Evolutionary conservation across 345 rosid species (phyloP).

Genomic region (Pugionium dolabratum): DNA sequence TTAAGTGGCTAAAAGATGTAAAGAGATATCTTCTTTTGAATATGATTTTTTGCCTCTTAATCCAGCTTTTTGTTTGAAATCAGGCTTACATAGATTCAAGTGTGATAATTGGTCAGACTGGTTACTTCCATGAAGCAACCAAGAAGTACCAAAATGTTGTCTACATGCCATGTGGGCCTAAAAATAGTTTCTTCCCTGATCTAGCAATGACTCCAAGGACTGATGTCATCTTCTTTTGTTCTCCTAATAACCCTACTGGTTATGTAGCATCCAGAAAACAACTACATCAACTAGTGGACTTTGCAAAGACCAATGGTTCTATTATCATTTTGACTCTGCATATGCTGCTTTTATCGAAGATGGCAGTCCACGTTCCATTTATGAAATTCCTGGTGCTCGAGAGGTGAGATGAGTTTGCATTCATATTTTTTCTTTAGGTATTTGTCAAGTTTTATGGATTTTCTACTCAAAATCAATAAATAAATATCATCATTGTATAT

Average conservation of each 20-base stretch:
- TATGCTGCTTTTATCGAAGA: constrained; percentile 73
- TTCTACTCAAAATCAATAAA: too few species aligned
- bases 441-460: too few species aligned
- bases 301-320: constrained; percentile 79
- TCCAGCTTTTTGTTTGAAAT: constrained; percentile 12
- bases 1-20: too few species aligned
- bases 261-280: constrained; percentile 65
- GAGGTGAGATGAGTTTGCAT: constrained; percentile 53
- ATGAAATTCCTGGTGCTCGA: constrained; percentile 86
- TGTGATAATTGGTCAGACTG: constrained; percentile 78
- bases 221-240: constrained; percentile 87
- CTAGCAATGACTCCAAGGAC: constrained; percentile 54
- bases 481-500: too few species aligned
- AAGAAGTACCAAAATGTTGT: constrained; percentile 61
- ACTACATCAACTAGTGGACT: constrained; percentile 58
- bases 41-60: too few species aligned
- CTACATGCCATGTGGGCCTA: constrained; percentile 62
- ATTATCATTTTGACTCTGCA: constrained; percentile 72
- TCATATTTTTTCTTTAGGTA: not conserved
- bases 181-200: constrained; percentile 73
- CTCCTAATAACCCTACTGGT: constrained; percentile 94
- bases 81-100: constrained; percentile 81
- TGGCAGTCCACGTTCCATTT: constrained; percentile 70
- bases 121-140: constrained; percentile 51
- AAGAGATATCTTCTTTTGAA: too few species aligned